Percentiles rank a stretch among this genome's conserved stretches.
Evolutionary conservation across 495 filamentous ascomycete species (phyloP).

Genomic region (Aspergillus olivimuriae): DNA sequence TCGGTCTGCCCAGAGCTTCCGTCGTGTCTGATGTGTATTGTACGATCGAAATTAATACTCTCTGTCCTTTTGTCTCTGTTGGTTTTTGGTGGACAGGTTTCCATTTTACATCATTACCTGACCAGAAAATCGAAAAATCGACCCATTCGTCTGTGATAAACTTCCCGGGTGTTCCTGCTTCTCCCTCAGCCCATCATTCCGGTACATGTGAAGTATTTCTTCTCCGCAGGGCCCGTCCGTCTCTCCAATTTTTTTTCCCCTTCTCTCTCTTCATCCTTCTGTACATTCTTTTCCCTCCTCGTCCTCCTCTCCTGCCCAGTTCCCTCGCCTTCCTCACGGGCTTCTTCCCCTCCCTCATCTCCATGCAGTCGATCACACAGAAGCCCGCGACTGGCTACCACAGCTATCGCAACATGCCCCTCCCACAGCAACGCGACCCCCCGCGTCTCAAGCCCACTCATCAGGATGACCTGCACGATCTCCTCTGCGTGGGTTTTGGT

Average conservation of each 20-base stretch:
- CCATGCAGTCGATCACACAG: conserved; percentile 17
- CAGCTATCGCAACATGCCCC: conserved; percentile 17
- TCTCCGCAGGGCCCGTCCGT: background rate
- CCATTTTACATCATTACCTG: too few species aligned
- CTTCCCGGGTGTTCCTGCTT: conserved; percentile 3
- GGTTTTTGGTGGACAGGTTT: too few species aligned
- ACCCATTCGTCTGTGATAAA: too few species aligned
- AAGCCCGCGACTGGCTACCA: conserved; percentile 20
- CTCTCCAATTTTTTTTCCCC: conserved; percentile 6
- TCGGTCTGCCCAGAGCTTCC: too few species aligned
- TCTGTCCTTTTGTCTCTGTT: too few species aligned
- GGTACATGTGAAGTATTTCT: conserved; percentile 3
- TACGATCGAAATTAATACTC: too few species aligned
- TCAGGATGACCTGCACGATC: conserved; percentile 62
- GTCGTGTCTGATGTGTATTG: too few species aligned
- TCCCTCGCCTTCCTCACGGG: background rate
- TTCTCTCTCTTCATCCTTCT: background rate
- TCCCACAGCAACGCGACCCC: conserved; percentile 11
- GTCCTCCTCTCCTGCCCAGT: background rate
- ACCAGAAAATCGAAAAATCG: too few species aligned
- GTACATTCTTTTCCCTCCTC: background rate
- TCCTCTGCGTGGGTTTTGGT: conserved; percentile 90
- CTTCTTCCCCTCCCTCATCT: background rate
- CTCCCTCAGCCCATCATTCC: conserved; percentile 4
- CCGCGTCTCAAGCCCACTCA: conserved; percentile 22